Evolutionary conservation across 2,329 filamentous ascomycete species (phyloP).

Genomic region (Volutella citrinella): DNA sequence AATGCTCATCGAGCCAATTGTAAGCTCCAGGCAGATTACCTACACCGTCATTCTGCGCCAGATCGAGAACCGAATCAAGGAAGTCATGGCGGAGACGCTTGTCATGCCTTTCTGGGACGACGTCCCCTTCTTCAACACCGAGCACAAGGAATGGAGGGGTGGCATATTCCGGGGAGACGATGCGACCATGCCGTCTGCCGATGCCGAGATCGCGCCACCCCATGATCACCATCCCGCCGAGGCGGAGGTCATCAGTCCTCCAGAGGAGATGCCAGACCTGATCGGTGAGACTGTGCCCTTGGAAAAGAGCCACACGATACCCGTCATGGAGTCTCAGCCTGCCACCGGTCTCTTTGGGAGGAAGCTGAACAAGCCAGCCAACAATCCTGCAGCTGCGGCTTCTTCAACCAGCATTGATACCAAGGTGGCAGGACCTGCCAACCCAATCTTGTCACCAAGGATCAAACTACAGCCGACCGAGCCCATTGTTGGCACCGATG

Average conservation of each 20-base stretch:
- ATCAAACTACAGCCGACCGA: slow-evolving; percentile 49
- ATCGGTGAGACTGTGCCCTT: slow-evolving; percentile 41
- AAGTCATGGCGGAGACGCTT: slow-evolving; percentile 87
- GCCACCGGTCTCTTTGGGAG: slow-evolving; percentile 48
- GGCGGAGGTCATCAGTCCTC: slow-evolving; percentile 46
- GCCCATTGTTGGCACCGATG: slow-evolving; percentile 65
- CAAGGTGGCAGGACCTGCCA: slow-evolving; percentile 35
- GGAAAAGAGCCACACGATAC: slow-evolving; percentile 55
- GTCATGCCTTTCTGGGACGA: slow-evolving; percentile 97
- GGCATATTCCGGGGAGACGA: slow-evolving; percentile 71
- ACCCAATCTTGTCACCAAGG: slow-evolving; percentile 32
- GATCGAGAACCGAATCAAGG: slow-evolving; percentile 92
- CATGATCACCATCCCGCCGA: no score
- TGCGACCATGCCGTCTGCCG: slow-evolving; percentile 31
- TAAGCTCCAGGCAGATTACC: slow-evolving; percentile 92
- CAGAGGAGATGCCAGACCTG: slow-evolving; percentile 37
- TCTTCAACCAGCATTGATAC: slow-evolving; percentile 49
- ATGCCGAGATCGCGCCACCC: slow-evolving; percentile 17
- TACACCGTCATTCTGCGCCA: slow-evolving; percentile 88
- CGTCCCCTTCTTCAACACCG: slow-evolving; percentile 82
- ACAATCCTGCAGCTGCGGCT: slow-evolving; percentile 31
- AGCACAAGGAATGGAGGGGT: slow-evolving; percentile 74
- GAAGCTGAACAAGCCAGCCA: slow-evolving; percentile 39
- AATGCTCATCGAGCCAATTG: slow-evolving; percentile 90
- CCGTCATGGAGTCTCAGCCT: slow-evolving; percentile 37